Conservation (phyloP, 176 grass and related monocot species). For the Poa annua region DNA sequence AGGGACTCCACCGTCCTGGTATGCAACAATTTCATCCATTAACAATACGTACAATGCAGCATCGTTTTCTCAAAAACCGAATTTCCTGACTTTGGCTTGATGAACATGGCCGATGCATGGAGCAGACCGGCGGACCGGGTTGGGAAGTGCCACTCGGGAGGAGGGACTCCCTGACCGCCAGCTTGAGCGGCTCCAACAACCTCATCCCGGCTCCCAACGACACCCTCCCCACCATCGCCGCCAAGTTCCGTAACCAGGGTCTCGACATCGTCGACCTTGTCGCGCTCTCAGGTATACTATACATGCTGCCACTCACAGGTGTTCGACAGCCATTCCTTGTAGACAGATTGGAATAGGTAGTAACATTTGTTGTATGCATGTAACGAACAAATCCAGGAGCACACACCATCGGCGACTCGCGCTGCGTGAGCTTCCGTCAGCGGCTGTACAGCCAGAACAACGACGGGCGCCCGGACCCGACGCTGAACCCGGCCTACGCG, state of each 20-base stretch:
- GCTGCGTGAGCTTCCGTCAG: conserved; percentile 75
- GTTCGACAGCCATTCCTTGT: neutral
- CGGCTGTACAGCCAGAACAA: conserved; percentile 69
- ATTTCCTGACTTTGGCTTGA: neutral
- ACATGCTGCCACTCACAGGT: neutral
- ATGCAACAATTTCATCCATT: neutral
- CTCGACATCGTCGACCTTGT: conserved; percentile 76
- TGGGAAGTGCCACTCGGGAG: conserved; percentile 72
- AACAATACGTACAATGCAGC: neutral
- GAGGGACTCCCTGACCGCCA: conserved; percentile 68
- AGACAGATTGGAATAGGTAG: neutral
- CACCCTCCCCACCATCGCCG: conserved; percentile 62
- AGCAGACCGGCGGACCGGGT: conserved; percentile 56
- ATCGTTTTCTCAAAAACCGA: neutral
- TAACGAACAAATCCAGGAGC: conserved; percentile 36
- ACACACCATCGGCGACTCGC: conserved; percentile 62
- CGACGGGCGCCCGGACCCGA: conserved; percentile 57
- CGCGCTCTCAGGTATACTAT: conserved; percentile 56
- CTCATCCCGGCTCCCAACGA: conserved; percentile 81
- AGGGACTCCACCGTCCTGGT: conserved; percentile 80
- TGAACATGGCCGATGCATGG: too few species aligned
- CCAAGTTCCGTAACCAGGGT: conserved; percentile 73
- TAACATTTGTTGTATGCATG: neutral
- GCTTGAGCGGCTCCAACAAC: conserved; percentile 75
- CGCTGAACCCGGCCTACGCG: conserved; percentile 58